Base-by-base conservation (phyloP, 768 basidiomycete genomes). In the Dentipellis fragilis region DNA sequence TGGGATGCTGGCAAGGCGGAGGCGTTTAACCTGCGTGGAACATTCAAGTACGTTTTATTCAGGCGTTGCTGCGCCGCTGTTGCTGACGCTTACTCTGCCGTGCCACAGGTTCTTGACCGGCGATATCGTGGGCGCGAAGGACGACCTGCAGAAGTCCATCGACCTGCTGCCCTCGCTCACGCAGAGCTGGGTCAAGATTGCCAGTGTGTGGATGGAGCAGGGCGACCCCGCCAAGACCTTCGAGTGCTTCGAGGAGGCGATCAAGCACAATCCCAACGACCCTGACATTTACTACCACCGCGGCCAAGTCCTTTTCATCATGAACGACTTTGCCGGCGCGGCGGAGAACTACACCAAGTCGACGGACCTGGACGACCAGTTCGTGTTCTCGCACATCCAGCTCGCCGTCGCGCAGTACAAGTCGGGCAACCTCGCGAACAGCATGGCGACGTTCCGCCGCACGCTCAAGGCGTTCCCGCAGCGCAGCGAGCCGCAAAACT, bases 261-360 rank as follows among this genome's bases (percentile, higher is more conserved):
- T 93, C 66, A 75, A 78, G 62, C 80, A 87, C 62, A 85, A 98
- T 64, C 73, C 84, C 6, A 73, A 83, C 49, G 94, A 98, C 71
- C 86, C 95, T 0, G 95, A 98, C 69, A 92, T 96, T 55, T 98
- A 91, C 75, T 99, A 99, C 71, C 96, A 99, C 69, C 91, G 94
- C 62, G 96, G 95, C 47, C 96, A 99, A 76, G 94, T 98, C 39
- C 77, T 89, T 68, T 99, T 98, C 74, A 95, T 98, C 68, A 89
- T 93, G 78, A 87, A 85, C 69, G 85, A 96, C 60, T 97, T 87
- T 68, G 72, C 73, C 3, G 77, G 87, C 48, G 96, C 96, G 0
- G 87, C 93, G 16, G 80, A 83, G 64, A 90, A 98, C 71, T 99
- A 98, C 75, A 83, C 79, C 22, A 86, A 90, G 68, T 94, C 93